A percentile compares a stretch with the other conserved stretches of the same genome.
Evolutionary conservation across 768 basidiomycete species (phyloP).

Genomic region (Chiua virens): DNA sequence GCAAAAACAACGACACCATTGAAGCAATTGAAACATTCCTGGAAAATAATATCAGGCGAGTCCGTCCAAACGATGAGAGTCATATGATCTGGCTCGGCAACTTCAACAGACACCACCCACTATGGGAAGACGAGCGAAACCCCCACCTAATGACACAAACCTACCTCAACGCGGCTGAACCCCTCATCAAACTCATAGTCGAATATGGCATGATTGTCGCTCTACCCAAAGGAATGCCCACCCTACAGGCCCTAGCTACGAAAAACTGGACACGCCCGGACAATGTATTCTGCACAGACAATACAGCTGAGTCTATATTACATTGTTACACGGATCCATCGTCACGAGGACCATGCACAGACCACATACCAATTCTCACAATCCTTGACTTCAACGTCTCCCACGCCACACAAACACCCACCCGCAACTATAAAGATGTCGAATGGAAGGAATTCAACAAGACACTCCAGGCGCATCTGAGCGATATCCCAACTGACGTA

Average conservation of each 20-base stretch:
- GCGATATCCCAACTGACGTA: too few relatives aligned
- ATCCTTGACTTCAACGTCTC: neutral
- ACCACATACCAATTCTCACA: conserved; percentile 36
- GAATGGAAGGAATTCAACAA: too few relatives aligned
- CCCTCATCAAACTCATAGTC: conserved; percentile 18
- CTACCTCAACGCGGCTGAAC: neutral
- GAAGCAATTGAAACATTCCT: too few relatives aligned
- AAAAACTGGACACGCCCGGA: conserved; percentile 35
- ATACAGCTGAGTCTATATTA: neutral
- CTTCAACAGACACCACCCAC: conserved; percentile 35
- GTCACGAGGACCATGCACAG: conserved; percentile 17
- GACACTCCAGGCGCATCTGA: too few relatives aligned
- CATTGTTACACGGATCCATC: conserved; percentile 22
- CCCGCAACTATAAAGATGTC: too few relatives aligned
- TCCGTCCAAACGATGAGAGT: too few relatives aligned
- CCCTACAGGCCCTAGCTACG: conserved; percentile 14
- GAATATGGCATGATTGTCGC: conserved; percentile 25
- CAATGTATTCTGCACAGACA: conserved; percentile 31
- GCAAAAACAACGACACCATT: neutral
- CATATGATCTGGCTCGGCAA: neutral
- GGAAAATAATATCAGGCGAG: too few relatives aligned
- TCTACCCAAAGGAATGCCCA: conserved; percentile 32
- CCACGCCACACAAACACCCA: too few relatives aligned
- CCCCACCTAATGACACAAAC: conserved; percentile 20
- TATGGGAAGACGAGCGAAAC: conserved; percentile 29